These are phyloP conservation scores for Mycosphaerella sp. DNA, from an alignment of 2,329 filamentous ascomycete species.

Conservation along the genomic window DNA sequence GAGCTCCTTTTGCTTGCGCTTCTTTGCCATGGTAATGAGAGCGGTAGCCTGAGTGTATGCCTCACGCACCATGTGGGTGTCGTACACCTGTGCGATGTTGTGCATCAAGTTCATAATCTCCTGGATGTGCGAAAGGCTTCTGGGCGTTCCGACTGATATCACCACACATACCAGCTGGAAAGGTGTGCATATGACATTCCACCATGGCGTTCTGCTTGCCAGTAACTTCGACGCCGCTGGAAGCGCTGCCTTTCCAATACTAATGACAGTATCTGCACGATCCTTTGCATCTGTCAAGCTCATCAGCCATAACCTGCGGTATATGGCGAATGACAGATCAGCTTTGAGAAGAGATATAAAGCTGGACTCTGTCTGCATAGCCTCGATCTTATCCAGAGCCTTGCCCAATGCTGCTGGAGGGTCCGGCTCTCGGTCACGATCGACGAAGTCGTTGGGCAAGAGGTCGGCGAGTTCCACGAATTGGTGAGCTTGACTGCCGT, in stretches of 20 bases:
- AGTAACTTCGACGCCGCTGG: slow-evolving; percentile 34
- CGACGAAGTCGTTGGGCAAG: slow-evolving; percentile 34
- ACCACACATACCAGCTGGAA: slow-evolving; percentile 42
- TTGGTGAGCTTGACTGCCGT: slow-evolving; percentile 27
- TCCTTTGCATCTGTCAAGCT: slow-evolving; percentile 36
- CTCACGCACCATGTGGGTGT: slow-evolving; percentile 36
- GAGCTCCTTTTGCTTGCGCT: slow-evolving; percentile 32
- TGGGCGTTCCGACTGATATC: slow-evolving; percentile 38
- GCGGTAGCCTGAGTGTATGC: slow-evolving; percentile 34
- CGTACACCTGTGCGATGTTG: slow-evolving; percentile 35
- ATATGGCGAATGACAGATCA: slow-evolving; percentile 49
- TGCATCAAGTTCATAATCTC: slow-evolving; percentile 37
- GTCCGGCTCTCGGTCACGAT: slow-evolving; percentile 32
- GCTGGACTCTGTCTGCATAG: slow-evolving; percentile 30
- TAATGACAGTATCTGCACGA: slow-evolving; percentile 35
- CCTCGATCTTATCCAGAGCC: slow-evolving; percentile 32
- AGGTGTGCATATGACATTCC: slow-evolving; percentile 39
- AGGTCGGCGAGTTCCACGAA: slow-evolving; percentile 33
- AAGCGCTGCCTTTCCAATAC: slow-evolving; percentile 33
- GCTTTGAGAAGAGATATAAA: slow-evolving; percentile 45
- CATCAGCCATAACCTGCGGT: slow-evolving; percentile 39
- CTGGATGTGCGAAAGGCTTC: slow-evolving; percentile 34
- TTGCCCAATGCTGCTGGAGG: slow-evolving; percentile 32
- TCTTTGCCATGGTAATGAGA: slow-evolving; percentile 30
- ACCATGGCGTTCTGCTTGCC: slow-evolving; percentile 38